phyloP scores from a whole-genome alignment of 306 rosid genomes.

The Crotalaria pallida region DNA sequence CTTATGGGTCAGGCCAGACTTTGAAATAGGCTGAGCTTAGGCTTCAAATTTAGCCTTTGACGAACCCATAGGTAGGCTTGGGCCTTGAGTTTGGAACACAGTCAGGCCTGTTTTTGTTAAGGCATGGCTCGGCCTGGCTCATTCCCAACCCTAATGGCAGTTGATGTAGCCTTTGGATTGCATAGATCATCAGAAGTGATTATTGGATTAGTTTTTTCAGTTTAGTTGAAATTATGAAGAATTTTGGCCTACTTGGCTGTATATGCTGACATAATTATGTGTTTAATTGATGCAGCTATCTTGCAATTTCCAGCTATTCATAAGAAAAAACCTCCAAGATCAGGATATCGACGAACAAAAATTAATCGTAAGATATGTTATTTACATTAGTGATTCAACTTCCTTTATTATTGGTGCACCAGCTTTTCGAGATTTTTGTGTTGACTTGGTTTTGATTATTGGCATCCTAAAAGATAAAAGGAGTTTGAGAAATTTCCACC shows the following conservation, averaged over 20 bases:
- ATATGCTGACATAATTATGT: background rate
- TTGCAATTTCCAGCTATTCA: slow-evolving; percentile 75
- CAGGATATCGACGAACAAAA: slow-evolving; percentile 80
- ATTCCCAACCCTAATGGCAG: too few relatives aligned
- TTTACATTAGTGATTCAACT: background rate
- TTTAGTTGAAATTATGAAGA: slow-evolving; percentile 12
- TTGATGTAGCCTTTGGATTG: background rate
- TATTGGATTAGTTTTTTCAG: background rate
- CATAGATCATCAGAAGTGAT: background rate
- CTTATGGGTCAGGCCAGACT: too few relatives aligned
- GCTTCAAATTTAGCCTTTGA: too few relatives aligned
- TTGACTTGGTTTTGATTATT: slow-evolving; percentile 3
- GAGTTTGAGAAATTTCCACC: background rate
- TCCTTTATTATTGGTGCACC: background rate
- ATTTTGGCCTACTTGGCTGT: background rate
- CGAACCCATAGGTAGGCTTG: too few relatives aligned
- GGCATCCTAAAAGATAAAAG: background rate
- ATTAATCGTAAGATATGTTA: slow-evolving; percentile 68
- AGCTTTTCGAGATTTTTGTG: background rate
- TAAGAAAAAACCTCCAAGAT: slow-evolving; percentile 79
- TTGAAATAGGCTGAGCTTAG: too few relatives aligned
- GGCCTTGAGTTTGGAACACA: too few relatives aligned
- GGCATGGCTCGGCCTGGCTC: too few relatives aligned
- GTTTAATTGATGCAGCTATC: slow-evolving; percentile 61
- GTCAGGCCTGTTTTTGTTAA: too few relatives aligned